Conservation (phyloP, 192 early-diverging fungal genomes). For the Chytriomyces sp. region DNA sequence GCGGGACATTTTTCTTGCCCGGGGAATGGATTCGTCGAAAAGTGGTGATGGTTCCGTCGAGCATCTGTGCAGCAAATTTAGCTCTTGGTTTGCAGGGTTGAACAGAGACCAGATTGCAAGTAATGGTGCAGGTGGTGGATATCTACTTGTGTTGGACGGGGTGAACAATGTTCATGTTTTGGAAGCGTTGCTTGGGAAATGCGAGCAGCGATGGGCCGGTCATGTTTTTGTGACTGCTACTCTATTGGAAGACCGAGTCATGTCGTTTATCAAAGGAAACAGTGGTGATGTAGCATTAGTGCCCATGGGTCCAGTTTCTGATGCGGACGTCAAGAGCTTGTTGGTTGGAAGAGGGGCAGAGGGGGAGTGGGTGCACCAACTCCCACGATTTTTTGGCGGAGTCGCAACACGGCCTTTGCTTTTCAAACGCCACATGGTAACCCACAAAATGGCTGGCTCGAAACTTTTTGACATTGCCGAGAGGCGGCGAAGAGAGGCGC, state of each 20-base stretch:
- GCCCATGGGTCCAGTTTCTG: background rate
- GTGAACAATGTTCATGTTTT: background rate
- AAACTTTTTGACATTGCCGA: too few species aligned
- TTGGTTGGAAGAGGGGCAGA: slow-evolving; percentile 11
- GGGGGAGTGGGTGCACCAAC: background rate
- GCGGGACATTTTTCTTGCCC: too few species aligned
- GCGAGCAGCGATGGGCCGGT: background rate
- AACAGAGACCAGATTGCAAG: too few species aligned
- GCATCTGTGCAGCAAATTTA: too few species aligned
- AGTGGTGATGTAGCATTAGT: background rate
- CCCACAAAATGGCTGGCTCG: too few species aligned
- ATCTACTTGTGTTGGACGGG: slow-evolving; percentile 12
- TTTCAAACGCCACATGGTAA: too few species aligned
- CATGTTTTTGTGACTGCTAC: slow-evolving; percentile 17
- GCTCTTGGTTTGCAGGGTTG: too few species aligned
- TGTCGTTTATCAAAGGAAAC: background rate
- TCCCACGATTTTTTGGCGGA: too few species aligned
- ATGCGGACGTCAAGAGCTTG: slow-evolving; percentile 1
- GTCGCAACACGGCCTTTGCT: too few species aligned
- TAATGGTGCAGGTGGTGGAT: background rate
- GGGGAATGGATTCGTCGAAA: too few species aligned
- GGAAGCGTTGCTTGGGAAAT: background rate
- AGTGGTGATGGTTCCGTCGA: too few species aligned
- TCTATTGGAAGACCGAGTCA: background rate
- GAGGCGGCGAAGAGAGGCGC: background rate